phyloP scores from a whole-genome alignment of 2,329 filamentous ascomycete genomes.

The Podosphaera fusca region DNA sequence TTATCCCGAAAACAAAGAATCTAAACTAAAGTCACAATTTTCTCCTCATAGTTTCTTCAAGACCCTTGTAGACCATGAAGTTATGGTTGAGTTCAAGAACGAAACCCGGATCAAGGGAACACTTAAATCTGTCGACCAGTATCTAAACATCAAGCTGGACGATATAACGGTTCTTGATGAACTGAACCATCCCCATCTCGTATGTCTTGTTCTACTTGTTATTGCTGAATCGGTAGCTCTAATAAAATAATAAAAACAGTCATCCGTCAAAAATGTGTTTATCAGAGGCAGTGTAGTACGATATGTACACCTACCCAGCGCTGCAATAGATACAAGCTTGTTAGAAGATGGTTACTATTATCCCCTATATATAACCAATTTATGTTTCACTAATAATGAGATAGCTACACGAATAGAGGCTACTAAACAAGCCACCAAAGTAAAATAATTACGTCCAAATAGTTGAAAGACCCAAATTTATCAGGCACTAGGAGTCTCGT shows the following conservation, averaged over 20 bases:
- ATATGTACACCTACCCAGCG: constrained; percentile 47
- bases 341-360: constrained; percentile 39
- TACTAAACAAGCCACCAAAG: constrained; percentile 2
- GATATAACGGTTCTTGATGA: constrained; percentile 85
- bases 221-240: background rate
- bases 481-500: too few relatives aligned
- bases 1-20: constrained; percentile 1
- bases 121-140: constrained; percentile 94
- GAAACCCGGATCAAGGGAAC: constrained; percentile 92
- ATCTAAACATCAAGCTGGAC: constrained; percentile 96
- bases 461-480: too few relatives aligned
- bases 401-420: constrained; percentile 3
- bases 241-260: constrained; percentile 19
- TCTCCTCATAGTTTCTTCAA: constrained; percentile 59
- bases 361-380: background rate
- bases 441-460: background rate
- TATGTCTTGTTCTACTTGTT: constrained; percentile 18
- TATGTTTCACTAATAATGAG: background rate
- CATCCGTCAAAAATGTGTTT: constrained; percentile 55
- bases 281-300: constrained; percentile 53
- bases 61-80: constrained; percentile 88
- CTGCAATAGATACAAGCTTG: constrained; percentile 43
- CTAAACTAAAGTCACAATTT: constrained; percentile 17
- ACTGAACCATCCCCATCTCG: constrained; percentile 81
- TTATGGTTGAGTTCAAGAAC: constrained; percentile 98